Conservation (phyloP, 305 asterid species). For the Solanum hybrid region DNA sequence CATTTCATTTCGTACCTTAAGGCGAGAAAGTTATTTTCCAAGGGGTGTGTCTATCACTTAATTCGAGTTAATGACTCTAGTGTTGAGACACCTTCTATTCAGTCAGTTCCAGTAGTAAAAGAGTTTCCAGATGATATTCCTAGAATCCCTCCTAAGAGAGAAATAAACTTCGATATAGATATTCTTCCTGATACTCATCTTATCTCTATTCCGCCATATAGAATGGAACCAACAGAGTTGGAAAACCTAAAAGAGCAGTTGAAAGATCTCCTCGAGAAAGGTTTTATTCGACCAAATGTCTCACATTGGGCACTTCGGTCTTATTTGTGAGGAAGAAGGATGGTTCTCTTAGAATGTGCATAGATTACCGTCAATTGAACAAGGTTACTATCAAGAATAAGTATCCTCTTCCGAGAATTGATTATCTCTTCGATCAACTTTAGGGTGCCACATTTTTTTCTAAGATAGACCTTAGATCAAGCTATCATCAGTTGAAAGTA, state of each 20-base stretch:
- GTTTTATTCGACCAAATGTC: neutral
- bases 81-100: too few species aligned
- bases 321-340: neutral
- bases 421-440: neutral
- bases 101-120: too few species aligned
- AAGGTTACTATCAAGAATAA: neutral
- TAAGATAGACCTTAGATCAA: neutral
- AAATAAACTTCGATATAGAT: too few species aligned
- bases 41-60: too few species aligned
- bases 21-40: neutral
- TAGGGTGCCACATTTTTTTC: neutral
- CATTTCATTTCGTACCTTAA: neutral
- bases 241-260: too few species aligned
- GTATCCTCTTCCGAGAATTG: neutral
- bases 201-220: neutral
- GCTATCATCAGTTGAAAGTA: neutral
- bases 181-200: neutral
- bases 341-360: neutral
- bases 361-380: neutral
- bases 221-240: neutral
- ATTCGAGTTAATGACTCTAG: too few species aligned
- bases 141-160: too few species aligned
- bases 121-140: too few species aligned
- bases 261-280: neutral
- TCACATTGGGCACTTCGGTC: neutral